Base-by-base conservation (phyloP, 139 green algal species). In the Ettlia oleoabundans region DNA sequence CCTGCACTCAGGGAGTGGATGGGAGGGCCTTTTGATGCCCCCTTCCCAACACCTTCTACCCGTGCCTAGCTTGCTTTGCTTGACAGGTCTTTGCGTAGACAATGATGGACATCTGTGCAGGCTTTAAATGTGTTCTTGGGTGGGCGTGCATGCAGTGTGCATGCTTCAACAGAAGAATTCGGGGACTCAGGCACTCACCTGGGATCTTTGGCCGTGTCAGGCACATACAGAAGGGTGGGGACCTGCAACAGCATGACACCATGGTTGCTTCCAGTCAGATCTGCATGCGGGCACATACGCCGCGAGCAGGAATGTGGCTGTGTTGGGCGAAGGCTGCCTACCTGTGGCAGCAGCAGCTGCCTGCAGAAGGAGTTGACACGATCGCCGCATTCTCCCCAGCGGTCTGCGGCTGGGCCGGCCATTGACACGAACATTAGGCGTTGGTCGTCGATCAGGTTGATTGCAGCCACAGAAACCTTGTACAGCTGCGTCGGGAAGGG, bases 181-280 rank as follows among this genome's bases (percentile, higher is more conserved):
- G n/a, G n/a, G n/a, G 47, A 10, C 47, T 24, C 47, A 58, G 47
- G 15, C 47, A 10, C 35, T 47, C 13, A 38, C 67, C 67, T 64
- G 70, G 51, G 19, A 42, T 77, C 70, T 3, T n/a, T 18, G 6
- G 30, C 10, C 2, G 70, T 64, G 70, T 77, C 70, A 22, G 70
- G 70, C n/a, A 77, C 43, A 18, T 42, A 77, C 70, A 77, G 70
- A n/a, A 77, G 70, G 2, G 70, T 77, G 70, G 62, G 70, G 24
- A 77, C 70, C 70, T 77, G 70, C 21, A 63, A 32, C 1, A 35
- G 4, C 22, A 42, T 5, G 22, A 43, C 10, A 58, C n/a, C n/a
- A n/a, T n/a, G n/a, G n/a, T n/a, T n/a, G n/a, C n/a, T n/a, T n/a
- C n/a, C n/a, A n/a, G n/a, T n/a, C n/a, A n/a, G n/a, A n/a, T n/a